Evolutionary conservation across 176 grass and related monocot species (phyloP), one percentile per base, ranked within the genome.

Genomic region (Eleusine indica): DNA sequence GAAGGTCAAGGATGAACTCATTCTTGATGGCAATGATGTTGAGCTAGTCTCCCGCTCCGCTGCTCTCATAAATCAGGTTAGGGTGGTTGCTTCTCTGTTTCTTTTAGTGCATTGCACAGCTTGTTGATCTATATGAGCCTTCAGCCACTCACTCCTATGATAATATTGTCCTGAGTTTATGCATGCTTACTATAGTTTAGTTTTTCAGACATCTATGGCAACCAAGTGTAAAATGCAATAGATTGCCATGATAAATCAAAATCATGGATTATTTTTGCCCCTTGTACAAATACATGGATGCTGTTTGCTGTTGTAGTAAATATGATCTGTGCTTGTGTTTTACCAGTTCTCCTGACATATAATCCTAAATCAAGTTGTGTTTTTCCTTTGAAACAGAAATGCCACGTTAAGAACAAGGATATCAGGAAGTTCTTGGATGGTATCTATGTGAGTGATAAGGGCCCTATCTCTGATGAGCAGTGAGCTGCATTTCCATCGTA

Each of bases 1-100:
- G 68, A 97, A 97, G 87, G 94, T 94, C 21, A 97, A 97, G 89
- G 94, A 97, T 71, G 89, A 97, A 76, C 85, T 97, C 0, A 9
- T 97, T 75, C 89, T 97, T 17, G 91, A 97, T 66, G 91, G 94
- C 71, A 97, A 92, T 35, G 91, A 97, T 43, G 63, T 97, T 14
- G 91, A 97, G 75, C 91, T 97, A 49, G 94, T 94, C 51, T 97
- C 91, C 39, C 87, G 91, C 21, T 94, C 91, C 0, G 75, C 82
- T 51, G 91, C 91, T 63, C 75, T 97, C 32, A 97, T 97, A 32
- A 91, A 97, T 78, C 91, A 97, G 91, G 89, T 93, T 48, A 39
- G 69, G 29, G 9, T n/a, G 18, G 22, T 46, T 57, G 3, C 54
- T 25, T 28, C 3, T 11, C 35, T 53, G 12, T 28, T 14, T 49